Conservation (phyloP, 257 asterid genomes). For the Avicennia marina region DNA sequence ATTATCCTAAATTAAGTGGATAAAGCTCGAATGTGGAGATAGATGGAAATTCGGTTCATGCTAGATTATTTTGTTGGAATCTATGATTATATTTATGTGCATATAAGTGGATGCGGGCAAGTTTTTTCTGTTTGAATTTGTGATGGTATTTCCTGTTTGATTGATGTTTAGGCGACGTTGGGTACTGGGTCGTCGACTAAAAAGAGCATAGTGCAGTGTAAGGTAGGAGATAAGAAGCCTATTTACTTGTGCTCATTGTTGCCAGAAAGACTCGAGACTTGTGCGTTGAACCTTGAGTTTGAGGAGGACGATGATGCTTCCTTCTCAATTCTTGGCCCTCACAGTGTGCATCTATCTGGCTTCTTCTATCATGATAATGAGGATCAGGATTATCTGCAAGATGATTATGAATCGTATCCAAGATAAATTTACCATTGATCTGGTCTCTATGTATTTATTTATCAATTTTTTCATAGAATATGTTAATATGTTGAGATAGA, state of each 20-base stretch:
- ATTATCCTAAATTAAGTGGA: not conserved
- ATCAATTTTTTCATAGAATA: not conserved
- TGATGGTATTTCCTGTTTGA: not conserved
- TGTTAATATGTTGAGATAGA: constrained; percentile 6
- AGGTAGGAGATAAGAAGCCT: constrained; percentile 72
- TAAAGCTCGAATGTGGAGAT: not conserved
- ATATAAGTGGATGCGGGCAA: not conserved
- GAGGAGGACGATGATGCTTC: constrained; percentile 81
- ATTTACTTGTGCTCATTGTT: constrained; percentile 65
- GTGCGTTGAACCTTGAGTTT: constrained; percentile 73
- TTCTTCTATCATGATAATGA: constrained; percentile 60
- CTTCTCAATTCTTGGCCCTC: constrained; percentile 66
- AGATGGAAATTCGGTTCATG: not conserved
- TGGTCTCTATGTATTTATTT: not conserved
- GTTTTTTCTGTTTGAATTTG: constrained; percentile 6
- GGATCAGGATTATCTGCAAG: constrained; percentile 32
- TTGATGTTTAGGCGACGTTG: constrained; percentile 63
- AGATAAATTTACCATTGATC: not conserved
- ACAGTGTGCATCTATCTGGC: constrained; percentile 86
- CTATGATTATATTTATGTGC: not conserved
- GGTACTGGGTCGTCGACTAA: constrained; percentile 53
- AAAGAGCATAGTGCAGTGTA: constrained; percentile 75
- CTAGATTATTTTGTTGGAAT: not conserved
- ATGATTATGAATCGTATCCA: constrained; percentile 64
- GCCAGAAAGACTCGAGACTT: constrained; percentile 71